Evolutionary conservation across 257 asterid genomes (phyloP), one percentile per base, ranked within the genome.

Genomic region (Primulina tabacum): DNA sequence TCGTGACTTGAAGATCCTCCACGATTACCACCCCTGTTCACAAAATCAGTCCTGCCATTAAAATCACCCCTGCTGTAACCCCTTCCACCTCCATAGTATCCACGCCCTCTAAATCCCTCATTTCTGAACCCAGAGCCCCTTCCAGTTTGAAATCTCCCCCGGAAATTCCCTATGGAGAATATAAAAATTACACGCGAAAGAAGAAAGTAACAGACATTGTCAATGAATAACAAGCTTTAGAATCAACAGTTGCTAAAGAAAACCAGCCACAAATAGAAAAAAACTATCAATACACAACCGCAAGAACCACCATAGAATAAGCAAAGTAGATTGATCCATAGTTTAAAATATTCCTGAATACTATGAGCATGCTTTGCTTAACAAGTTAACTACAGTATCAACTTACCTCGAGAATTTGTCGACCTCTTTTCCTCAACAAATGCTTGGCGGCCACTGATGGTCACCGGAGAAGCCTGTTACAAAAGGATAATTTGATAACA

Each of bases 361-460:
- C 21, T 34, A 18, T 8, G 38, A 56, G 47, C 52, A 67, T 2
- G 37, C 32, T 10, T 35, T 2, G 37, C 32, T 10, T 35, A 37
- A 67, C 7, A 62, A 30, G 7, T 30, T 53, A 52, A 58, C 59
- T 56, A 58, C 14, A 82, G 17, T 50, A 65, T 69, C 16, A 52
- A 76, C 97, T 82, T 83, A 62, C 97, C 98, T 89, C 90, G 85
- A 21, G 94, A 78, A 74, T 81, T 81, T 28, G 98, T 89, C n/a
- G 98, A 92, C 83, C 88, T 86, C 89, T 92, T 92, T 73, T 88
- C 96, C 84, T 92, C 98, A 32, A 89, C 88, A 62, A 79, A 64
- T 16, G 80, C 86, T 72, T 85, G 89, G 62, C 96, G 85, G 9
- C 82, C 94, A 71, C 94, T 88, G 76, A 92, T 71, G 61, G 64